Evolutionary conservation across 371 early-diverging fungal species (phyloP), one percentile per base, ranked within the genome.

Genomic region (Mucor irregularis): DNA sequence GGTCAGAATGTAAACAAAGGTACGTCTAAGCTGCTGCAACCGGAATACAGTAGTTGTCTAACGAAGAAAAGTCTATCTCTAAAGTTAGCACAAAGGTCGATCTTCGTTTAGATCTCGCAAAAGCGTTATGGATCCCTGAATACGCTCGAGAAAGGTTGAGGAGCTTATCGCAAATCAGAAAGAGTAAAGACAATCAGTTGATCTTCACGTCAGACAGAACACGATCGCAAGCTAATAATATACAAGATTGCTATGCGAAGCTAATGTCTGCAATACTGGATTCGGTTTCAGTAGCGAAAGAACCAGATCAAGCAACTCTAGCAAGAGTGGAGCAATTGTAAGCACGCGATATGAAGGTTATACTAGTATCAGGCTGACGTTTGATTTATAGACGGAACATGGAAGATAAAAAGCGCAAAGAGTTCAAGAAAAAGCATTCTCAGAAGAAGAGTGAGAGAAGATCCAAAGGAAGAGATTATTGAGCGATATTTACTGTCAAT

Each of bases 1-100:
- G 94, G 94, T 22, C 94, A 94, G 61, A 94, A 94, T 64, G 96
- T 95, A 34, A 95, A 94, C 81, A 94, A 94, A 82, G 85, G 89
- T 66, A 44, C 13, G 44, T 3, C 21, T 21, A 22, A 37, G n/a
- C 13, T 6, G 6, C 7, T 37, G n/a, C 14, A 33, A 19, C 11
- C 26, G 19, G 11, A 31, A 39, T n/a, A 14, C 21, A 13, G 16
- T 11, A 45, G 7, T 10, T 24, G 11, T 26, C 16, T 24, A 17
- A 22, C 8, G 22, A 40, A 40, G 22, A 40, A 40, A 21, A 40
- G 9, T 48, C 21, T 31, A 26, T 49, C 49, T 26, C 52, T 24
- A 11, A 58, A 91, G 94, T 95, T 11, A 92, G 81, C 60, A 91
- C 91, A 25, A 95, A 95, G 74, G 94, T 89, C 2, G 89, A 87